Evolutionary conservation across 2,329 filamentous ascomycete species (phyloP).

Genomic region (Pestalotiopsis sp.): DNA sequence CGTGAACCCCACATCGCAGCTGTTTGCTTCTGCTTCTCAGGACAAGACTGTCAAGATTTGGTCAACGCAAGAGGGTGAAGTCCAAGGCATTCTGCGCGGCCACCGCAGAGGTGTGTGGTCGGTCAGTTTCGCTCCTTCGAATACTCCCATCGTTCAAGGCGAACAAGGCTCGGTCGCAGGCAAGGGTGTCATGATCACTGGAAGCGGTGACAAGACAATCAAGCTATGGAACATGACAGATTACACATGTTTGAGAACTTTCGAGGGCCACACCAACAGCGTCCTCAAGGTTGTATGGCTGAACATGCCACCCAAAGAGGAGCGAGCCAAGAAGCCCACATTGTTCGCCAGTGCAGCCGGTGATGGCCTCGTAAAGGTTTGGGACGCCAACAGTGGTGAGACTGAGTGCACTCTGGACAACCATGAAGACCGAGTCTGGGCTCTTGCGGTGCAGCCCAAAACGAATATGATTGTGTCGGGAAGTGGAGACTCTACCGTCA

Average conservation of each 20-base stretch:
- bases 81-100: conserved; percentile 85
- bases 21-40: conserved; percentile 95
- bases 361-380: conserved; percentile 94
- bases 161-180: conserved; percentile 71
- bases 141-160: conserved; percentile 71
- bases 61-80: conserved; percentile 86
- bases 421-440: conserved; percentile 95
- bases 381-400: conserved; percentile 86
- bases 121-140: conserved; percentile 81
- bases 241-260: conserved; percentile 89
- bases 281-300: conserved; percentile 94
- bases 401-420: conserved; percentile 90
- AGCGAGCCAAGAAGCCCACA: conserved; percentile 58
- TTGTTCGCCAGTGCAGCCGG: conserved; percentile 85
- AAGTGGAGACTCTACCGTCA: conserved; percentile 87
- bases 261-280: conserved; percentile 95
- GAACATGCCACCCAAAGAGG: conserved; percentile 48
- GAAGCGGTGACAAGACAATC: conserved; percentile 92
- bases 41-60: conserved; percentile 97
- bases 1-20: conserved; percentile 68
- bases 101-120: conserved; percentile 97
- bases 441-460: conserved; percentile 70
- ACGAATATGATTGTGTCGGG: conserved; percentile 81
- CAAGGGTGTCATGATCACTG: conserved; percentile 83
- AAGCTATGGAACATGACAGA: conserved; percentile 93